A percentile compares a stretch with the other conserved stretches of the same genome.
Conservation (phyloP, 2,329 filamentous ascomycete genomes). For the Scedosporium boydii region DNA sequence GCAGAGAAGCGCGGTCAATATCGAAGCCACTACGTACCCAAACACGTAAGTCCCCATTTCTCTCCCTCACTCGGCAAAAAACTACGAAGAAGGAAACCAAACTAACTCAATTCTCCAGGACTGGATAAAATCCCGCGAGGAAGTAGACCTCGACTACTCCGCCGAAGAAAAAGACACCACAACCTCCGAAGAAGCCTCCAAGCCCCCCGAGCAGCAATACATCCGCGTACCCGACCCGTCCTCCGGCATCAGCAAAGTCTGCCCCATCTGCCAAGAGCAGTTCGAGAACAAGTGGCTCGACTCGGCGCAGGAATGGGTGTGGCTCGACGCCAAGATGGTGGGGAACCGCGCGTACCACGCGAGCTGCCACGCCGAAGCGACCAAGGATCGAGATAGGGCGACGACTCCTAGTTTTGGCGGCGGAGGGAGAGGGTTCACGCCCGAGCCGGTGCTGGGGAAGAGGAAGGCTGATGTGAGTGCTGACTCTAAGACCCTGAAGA, state of each 20-base stretch:
- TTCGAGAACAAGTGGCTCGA: slow-evolving; percentile 91
- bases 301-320: slow-evolving; percentile 92
- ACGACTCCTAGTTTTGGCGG: slow-evolving; percentile 35
- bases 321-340: slow-evolving; percentile 77
- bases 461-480: slow-evolving; percentile 6
- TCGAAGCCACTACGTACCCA: slow-evolving; percentile 90
- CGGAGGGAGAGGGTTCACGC: slow-evolving; percentile 58
- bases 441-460: slow-evolving; percentile 9
- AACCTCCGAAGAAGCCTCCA: slow-evolving; percentile 33
- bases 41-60: slow-evolving; percentile 50
- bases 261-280: slow-evolving; percentile 90
- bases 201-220: slow-evolving; percentile 52
- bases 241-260: slow-evolving; percentile 64
- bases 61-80: slow-evolving; percentile 25
- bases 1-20: slow-evolving; percentile 79
- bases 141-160: slow-evolving; percentile 55
- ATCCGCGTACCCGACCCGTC: slow-evolving; percentile 77
- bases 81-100: too few relatives aligned
- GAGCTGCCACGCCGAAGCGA: slow-evolving; percentile 78
- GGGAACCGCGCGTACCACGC: slow-evolving; percentile 79
- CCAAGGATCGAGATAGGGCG: slow-evolving; percentile 44
- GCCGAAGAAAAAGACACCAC: slow-evolving; percentile 23
- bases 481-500: slow-evolving; percentile 1
- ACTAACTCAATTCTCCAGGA: slow-evolving; percentile 35
- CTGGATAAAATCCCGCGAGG: slow-evolving; percentile 81